A percentile compares a stretch with the other conserved stretches of the same genome.
These are phyloP conservation scores for Pulveroboletus sp. DNA, from an alignment of 1,284 basidiomycete species.

Conservation along the genomic window DNA sequence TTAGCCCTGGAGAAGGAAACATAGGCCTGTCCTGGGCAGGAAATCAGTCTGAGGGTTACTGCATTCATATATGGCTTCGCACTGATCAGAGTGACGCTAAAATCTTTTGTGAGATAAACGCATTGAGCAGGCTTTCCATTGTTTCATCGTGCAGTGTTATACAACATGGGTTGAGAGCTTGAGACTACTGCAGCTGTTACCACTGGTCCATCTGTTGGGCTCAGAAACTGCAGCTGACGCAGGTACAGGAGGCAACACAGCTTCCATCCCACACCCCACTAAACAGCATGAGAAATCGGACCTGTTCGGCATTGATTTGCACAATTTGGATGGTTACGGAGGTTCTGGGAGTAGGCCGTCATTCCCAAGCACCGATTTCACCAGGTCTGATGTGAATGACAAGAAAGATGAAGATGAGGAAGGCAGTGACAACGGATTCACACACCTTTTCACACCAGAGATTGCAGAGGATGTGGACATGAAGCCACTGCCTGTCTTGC, in stretches of 20 bases:
- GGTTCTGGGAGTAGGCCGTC: constrained; percentile 51
- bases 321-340: constrained; percentile 53
- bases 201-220: constrained; percentile 43
- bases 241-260: constrained; percentile 45
- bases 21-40: too few species aligned
- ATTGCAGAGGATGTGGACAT: constrained; percentile 24
- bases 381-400: constrained; percentile 37
- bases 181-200: constrained; percentile 57
- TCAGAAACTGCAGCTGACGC: constrained; percentile 38
- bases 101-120: constrained; percentile 91
- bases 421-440: constrained; percentile 38
- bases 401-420: constrained; percentile 41
- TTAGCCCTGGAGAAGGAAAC: too few species aligned
- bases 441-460: constrained; percentile 35
- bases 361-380: constrained; percentile 80
- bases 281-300: constrained; percentile 38
- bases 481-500: constrained; percentile 40
- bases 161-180: constrained; percentile 84
- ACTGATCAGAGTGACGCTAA: constrained; percentile 79
- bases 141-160: constrained; percentile 89
- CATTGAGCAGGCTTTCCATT: constrained; percentile 85
- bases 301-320: constrained; percentile 55
- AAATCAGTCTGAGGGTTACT: too few species aligned
- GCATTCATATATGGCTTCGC: too few species aligned
- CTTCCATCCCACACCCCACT: constrained; percentile 46